Evolutionary conservation across 2,329 filamentous ascomycete species (phyloP).

Genomic region (Neocucurbitaria cava): DNA sequence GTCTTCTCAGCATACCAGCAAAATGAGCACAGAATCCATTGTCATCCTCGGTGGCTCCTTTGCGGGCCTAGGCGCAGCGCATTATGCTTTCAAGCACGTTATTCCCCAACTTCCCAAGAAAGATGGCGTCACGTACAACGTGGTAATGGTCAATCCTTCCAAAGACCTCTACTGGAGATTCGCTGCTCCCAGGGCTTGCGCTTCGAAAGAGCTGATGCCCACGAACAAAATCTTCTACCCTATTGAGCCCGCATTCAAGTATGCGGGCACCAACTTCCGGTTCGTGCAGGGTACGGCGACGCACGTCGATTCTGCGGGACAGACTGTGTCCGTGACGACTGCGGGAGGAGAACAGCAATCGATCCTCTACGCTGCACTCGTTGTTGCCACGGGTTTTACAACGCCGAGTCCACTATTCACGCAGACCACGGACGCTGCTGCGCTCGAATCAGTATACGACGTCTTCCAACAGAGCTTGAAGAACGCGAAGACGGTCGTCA

Average conservation of each 20-base stretch:
- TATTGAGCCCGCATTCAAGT: conserved; percentile 61
- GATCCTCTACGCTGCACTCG: conserved; percentile 60
- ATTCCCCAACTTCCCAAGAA: conserved; percentile 46
- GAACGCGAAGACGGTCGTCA: conserved; percentile 53
- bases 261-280: conserved; percentile 56
- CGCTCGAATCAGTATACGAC: conserved; percentile 42
- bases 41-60: conserved; percentile 47
- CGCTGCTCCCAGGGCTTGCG: conserved; percentile 61
- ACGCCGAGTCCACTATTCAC: conserved; percentile 58
- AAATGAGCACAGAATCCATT: conserved; percentile 46
- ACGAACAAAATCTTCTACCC: conserved; percentile 59
- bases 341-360: conserved; percentile 39
- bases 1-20: conserved; percentile 1
- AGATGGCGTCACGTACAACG: conserved; percentile 54
- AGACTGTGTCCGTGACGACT: conserved; percentile 52
- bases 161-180: conserved; percentile 63
- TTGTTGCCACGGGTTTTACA: conserved; percentile 63
- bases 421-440: conserved; percentile 41
- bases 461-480: conserved; percentile 47
- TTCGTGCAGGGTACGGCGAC: conserved; percentile 61
- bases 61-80: conserved; percentile 45
- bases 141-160: conserved; percentile 64
- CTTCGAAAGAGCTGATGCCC: conserved; percentile 58
- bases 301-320: conserved; percentile 53
- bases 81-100: conserved; percentile 45